Conservation (phyloP, 2,329 filamentous ascomycete species). For the Myriosclerotinia duriaeana region DNA sequence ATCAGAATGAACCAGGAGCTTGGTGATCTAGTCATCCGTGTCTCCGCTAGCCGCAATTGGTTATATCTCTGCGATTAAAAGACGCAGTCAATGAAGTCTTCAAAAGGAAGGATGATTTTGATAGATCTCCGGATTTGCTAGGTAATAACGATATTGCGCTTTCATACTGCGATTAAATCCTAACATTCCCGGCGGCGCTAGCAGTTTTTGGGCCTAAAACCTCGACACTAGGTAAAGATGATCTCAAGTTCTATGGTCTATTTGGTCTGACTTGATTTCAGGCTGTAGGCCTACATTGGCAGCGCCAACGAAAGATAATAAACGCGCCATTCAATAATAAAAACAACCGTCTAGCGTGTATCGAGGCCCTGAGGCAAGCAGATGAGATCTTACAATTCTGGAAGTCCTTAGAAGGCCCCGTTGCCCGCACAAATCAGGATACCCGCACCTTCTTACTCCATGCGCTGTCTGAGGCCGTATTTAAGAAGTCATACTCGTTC, state of each 20-base stretch:
- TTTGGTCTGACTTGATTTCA: not conserved
- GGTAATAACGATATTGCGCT: not conserved
- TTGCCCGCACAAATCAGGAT: not conserved
- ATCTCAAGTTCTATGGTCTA: not conserved
- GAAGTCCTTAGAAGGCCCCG: not conserved
- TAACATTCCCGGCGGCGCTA: not conserved
- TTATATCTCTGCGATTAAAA: constrained; percentile 6
- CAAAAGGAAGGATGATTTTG: constrained; percentile 14
- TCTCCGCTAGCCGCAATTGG: constrained; percentile 14
- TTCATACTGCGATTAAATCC: no score
- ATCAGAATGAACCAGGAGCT: constrained; percentile 13
- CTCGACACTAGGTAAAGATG: not conserved
- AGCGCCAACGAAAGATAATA: constrained; percentile 13
- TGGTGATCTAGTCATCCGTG: constrained; percentile 11
- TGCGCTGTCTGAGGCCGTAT: constrained; percentile 1
- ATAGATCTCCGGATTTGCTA: constrained; percentile 16
- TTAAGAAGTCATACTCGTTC: constrained; percentile 18
- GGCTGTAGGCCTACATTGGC: constrained; percentile 11
- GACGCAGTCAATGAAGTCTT: constrained; percentile 15
- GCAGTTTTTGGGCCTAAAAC: constrained; percentile 12
- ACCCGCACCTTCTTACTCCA: constrained; percentile 9
- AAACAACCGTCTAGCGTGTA: constrained; percentile 12
- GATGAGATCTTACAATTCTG: constrained; percentile 16
- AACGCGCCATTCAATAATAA: constrained; percentile 10
- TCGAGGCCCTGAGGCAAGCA: constrained; percentile 9